A percentile compares a stretch with the other conserved stretches of the same genome.
Conservation (phyloP, 148 eudicot species). For the Rheum nobile region DNA sequence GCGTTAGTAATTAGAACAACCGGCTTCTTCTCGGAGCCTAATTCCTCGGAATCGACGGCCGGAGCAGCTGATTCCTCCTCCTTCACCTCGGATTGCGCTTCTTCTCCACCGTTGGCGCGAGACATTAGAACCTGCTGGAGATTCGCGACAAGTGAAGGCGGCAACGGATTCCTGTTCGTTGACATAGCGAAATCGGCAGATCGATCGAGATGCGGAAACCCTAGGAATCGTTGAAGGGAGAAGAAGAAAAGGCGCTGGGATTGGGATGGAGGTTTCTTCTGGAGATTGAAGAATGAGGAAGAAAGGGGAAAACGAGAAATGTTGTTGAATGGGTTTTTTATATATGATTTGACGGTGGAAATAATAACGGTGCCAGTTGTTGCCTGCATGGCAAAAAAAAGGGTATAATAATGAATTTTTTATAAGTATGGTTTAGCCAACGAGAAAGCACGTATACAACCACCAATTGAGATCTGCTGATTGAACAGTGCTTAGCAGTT, state of each 20-base stretch:
- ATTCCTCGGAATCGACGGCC: conserved; percentile 10
- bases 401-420: neutral
- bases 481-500: neutral
- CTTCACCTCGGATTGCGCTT: conserved; percentile 11
- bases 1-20: conserved; percentile 62
- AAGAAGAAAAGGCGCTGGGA: neutral
- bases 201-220: conserved; percentile 11
- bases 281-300: conserved; percentile 7
- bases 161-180: conserved; percentile 24
- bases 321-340: neutral
- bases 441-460: neutral
- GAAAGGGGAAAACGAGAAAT: neutral
- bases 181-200: conserved; percentile 13
- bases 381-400: neutral
- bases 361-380: conserved; percentile 6
- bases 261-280: conserved; percentile 7
- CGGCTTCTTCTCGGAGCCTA: conserved; percentile 25
- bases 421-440: too few species aligned
- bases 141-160: conserved; percentile 55
- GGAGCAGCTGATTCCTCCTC: conserved; percentile 8
- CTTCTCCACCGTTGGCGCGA: conserved; percentile 12
- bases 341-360: conserved; percentile 1
- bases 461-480: neutral
- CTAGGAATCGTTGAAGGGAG: conserved; percentile 4
- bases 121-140: conserved; percentile 41